These are phyloP conservation scores for Roridomyces roridus DNA, from an alignment of 768 basidiomycete species.

Conservation along the genomic window DNA sequence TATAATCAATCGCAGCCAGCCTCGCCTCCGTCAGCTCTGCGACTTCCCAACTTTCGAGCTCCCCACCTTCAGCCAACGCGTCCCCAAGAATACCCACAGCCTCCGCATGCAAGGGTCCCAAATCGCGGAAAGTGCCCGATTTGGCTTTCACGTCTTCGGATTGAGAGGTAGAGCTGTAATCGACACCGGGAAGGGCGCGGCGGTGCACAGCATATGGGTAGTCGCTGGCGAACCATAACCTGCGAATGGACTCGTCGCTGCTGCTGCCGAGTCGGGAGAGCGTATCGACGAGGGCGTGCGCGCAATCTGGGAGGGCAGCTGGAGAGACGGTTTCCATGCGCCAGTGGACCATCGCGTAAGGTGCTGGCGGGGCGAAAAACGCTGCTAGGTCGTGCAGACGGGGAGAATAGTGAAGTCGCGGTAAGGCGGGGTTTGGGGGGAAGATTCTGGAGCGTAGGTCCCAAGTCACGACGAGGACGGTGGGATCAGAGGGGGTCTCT, in stretches of 20 bases:
- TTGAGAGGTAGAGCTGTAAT: not conserved
- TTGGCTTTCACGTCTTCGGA: slow-evolving; percentile 17
- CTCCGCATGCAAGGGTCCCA: slow-evolving; percentile 49
- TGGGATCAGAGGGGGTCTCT: slow-evolving; percentile 34
- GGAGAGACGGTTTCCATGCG: slow-evolving; percentile 57
- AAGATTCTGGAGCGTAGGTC: slow-evolving; percentile 56
- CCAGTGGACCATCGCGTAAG: slow-evolving; percentile 63
- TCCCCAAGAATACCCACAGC: slow-evolving; percentile 49
- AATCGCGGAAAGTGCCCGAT: slow-evolving; percentile 54
- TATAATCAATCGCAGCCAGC: not conserved
- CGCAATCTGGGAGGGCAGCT: slow-evolving; percentile 51
- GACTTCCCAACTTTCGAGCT: slow-evolving; percentile 45
- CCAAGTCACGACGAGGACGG: slow-evolving; percentile 61
- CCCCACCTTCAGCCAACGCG: slow-evolving; percentile 49
- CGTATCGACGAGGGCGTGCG: slow-evolving; percentile 52
- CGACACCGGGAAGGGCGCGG: slow-evolving; percentile 4
- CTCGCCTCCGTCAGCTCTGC: slow-evolving; percentile 49
- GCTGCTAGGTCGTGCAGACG: slow-evolving; percentile 47
- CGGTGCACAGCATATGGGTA: slow-evolving; percentile 43
- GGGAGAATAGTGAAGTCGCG: slow-evolving; percentile 49
- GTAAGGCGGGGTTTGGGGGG: slow-evolving; percentile 21
- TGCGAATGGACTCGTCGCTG: slow-evolving; percentile 43
- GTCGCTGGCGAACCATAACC: slow-evolving; percentile 65
- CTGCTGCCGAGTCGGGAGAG: slow-evolving; percentile 40
- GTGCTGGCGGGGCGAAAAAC: slow-evolving; percentile 38